Evolutionary conservation across 208 protist genomes (phyloP), one percentile per base, ranked within the genome.

Genomic region (Balamuthia mandrillaris): DNA sequence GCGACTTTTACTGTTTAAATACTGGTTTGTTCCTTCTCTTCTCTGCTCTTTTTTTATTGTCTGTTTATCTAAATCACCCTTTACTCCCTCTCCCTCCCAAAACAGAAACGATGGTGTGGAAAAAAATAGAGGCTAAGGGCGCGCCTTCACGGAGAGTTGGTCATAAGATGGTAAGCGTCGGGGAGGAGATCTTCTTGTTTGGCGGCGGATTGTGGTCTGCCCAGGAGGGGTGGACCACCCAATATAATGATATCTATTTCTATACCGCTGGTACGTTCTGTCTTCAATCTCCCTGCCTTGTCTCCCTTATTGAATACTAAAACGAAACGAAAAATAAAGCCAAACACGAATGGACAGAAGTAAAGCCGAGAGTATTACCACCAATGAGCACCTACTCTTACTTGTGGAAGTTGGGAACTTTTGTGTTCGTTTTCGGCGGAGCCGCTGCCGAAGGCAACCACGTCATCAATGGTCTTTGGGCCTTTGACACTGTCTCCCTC

Each of bases 401-500:
- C 70, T 60, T 79, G 2, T 79, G 51, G 33, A 56, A 41, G 14
- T 42, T 79, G n/a, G 70, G 70, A 6, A 61, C 47, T 3, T 31
- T 60, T 60, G 39, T 79, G 18, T 27, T 37, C 70, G 33, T 79
- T 14, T 79, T 60, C 49, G 70, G 70, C 14, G 70, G 70, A 9
- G 70, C 70, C 9, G 58, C 45, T 31, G 58, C 58, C 37, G 37
- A 10, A 18, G 5, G 42, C 70, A 56, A 58, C 45, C 24, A n/a
- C 31, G 70, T 79, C 5, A 33, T 60, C 45, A 52, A 79, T 21
- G 70, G 58, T 2, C 29, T 79, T 6, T 79, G 70, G 70, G 18
- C 58, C 27, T 79, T 79, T 58, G 70, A 79, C 49, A 79, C 70
- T n/a, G 58, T 79, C 70, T n/a, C n/a, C n/a, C n/a, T n/a, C n/a